Evolutionary conservation across 345 rosid species (phyloP).

Genomic region (Gossypium mustelinum): DNA sequence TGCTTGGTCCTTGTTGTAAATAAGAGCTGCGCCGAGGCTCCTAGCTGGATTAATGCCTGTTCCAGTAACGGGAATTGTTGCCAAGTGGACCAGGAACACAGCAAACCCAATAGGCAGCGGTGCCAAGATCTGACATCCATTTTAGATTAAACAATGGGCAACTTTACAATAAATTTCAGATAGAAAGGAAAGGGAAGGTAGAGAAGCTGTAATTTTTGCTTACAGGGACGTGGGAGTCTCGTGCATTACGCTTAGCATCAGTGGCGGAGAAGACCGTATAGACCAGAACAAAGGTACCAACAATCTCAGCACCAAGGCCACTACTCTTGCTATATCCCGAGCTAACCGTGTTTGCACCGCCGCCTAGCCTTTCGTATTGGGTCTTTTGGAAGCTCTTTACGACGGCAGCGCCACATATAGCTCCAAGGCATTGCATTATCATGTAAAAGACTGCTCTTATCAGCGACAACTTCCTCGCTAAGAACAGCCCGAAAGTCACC

Average conservation of each 20-base stretch:
- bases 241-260: conserved; percentile 42
- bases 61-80: conserved; percentile 47
- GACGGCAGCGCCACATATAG: conserved; percentile 41
- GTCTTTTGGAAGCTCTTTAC: conserved; percentile 30
- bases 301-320: conserved; percentile 41
- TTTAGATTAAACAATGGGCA: neutral
- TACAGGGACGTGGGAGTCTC: conserved; percentile 52
- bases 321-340: conserved; percentile 29
- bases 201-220: conserved; percentile 8
- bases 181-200: neutral
- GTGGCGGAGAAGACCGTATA: conserved; percentile 53
- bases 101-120: conserved; percentile 54
- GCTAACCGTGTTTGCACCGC: conserved; percentile 36
- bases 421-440: conserved; percentile 44
- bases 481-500: conserved; percentile 40
- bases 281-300: conserved; percentile 43
- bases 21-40: conserved; percentile 47
- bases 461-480: conserved; percentile 45
- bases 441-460: conserved; percentile 39
- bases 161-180: neutral
- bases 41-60: conserved; percentile 53
- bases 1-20: conserved; percentile 40
- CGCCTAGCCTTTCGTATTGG: conserved; percentile 30
- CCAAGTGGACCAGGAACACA: conserved; percentile 49
- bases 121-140: conserved; percentile 37